Conservation (phyloP, 2,329 filamentous ascomycete genomes). For the Trichoderma sp. region DNA sequence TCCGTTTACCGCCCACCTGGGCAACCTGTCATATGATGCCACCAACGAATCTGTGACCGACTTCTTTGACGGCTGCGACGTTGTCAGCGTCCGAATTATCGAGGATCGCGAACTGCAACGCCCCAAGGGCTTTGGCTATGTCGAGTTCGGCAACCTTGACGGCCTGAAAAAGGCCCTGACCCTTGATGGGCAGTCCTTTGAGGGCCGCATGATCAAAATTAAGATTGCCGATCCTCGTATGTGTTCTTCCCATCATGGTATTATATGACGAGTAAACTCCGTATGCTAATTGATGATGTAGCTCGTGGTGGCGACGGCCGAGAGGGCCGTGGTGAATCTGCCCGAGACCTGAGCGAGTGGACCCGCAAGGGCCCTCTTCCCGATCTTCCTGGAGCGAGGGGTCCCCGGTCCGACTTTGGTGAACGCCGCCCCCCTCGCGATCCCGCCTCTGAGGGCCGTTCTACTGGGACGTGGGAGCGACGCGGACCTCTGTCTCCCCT, state of each 20-base stretch:
- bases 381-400: slow-evolving; percentile 59
- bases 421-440: slow-evolving; percentile 67
- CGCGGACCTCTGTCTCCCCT: slow-evolving; percentile 83
- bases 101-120: slow-evolving; percentile 92
- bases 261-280: neutral
- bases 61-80: slow-evolving; percentile 80
- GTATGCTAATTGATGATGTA: slow-evolving; percentile 37
- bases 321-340: slow-evolving; percentile 54
- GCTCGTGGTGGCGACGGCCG: slow-evolving; percentile 74
- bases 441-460: slow-evolving; percentile 55
- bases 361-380: slow-evolving; percentile 86
- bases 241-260: slow-evolving; percentile 32
- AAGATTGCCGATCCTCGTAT: slow-evolving; percentile 97
- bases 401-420: slow-evolving; percentile 50
- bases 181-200: slow-evolving; percentile 77
- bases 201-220: slow-evolving; percentile 85
- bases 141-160: slow-evolving; percentile 84
- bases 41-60: slow-evolving; percentile 78
- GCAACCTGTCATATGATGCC: slow-evolving; percentile 94
- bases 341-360: slow-evolving; percentile 85
- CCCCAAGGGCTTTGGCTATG: slow-evolving; percentile 97
- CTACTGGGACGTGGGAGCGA: slow-evolving; percentile 86
- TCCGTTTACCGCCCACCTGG: slow-evolving; percentile 91
- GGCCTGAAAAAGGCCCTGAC: slow-evolving; percentile 88
- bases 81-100: slow-evolving; percentile 90